Conservation (phyloP, 2,329 filamentous ascomycete genomes). For the Chrysoporthe deuterocubensis region DNA sequence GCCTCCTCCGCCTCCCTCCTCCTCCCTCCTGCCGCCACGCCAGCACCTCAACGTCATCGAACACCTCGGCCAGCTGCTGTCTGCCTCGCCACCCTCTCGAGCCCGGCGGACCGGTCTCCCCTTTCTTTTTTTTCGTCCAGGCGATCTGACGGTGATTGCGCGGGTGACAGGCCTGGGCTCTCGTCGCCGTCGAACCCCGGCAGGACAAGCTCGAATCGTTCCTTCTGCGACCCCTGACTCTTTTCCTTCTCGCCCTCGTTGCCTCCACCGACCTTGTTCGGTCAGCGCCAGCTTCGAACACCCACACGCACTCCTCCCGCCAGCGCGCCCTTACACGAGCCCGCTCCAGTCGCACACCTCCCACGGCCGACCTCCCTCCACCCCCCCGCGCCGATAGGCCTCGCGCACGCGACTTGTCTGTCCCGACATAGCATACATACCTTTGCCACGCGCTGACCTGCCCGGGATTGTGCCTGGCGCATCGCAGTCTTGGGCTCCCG, state of each 20-base stretch:
- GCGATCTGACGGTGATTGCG: background rate
- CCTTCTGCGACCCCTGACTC: conserved; percentile 15
- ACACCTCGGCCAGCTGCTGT: background rate
- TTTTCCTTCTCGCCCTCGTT: background rate
- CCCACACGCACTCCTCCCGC: background rate
- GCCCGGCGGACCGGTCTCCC: background rate
- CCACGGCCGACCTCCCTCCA: background rate
- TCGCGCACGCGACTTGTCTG: background rate
- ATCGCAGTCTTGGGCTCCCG: background rate
- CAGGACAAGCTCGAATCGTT: conserved; percentile 29
- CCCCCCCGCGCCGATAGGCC: background rate
- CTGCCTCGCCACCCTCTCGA: conserved; percentile 3
- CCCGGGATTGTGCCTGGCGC: conserved; percentile 10
- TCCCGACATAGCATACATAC: background rate
- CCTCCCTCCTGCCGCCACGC: background rate
- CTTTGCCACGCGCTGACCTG: background rate
- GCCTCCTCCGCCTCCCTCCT: background rate
- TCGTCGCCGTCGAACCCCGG: background rate
- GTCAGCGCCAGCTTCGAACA: background rate
- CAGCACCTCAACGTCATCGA: background rate
- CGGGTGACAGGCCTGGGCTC: conserved; percentile 3
- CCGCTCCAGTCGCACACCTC: background rate
- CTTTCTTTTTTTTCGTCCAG: background rate
- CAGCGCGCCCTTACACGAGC: background rate
- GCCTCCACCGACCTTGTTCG: background rate